Conservation (phyloP, 768 basidiomycete species). For the Suillus fuscotomentosus region DNA sequence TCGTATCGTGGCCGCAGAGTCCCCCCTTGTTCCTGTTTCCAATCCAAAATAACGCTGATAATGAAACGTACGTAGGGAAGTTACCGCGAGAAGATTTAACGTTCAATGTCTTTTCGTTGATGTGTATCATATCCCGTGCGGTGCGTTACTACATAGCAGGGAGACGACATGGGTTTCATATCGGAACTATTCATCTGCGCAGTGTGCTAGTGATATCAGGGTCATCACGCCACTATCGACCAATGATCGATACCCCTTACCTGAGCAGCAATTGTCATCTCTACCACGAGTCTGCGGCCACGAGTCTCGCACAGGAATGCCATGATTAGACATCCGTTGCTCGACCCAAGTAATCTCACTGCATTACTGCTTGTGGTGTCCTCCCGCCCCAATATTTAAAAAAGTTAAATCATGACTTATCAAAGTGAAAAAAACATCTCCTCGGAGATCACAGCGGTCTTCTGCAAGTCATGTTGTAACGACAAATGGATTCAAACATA, state of each 20-base stretch:
- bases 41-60: not conserved
- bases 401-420: not conserved
- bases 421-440: not conserved
- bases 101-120: not conserved
- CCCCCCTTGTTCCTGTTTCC: not conserved
- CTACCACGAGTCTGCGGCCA: not conserved
- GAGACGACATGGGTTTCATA: not conserved
- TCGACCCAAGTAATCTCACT: not conserved
- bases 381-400: not conserved
- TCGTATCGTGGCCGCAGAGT: not conserved
- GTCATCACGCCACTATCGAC: not conserved
- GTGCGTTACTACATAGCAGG: not conserved
- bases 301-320: not conserved
- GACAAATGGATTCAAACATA: not conserved
- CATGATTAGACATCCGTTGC: not conserved
- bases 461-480: not conserved
- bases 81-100: not conserved
- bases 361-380: not conserved
- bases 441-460: not conserved
- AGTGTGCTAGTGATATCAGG: not conserved
- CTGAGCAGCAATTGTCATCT: not conserved
- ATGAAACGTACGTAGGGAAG: not conserved
- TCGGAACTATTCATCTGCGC: not conserved
- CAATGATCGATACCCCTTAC: slow-evolving; percentile 1
- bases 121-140: not conserved